A percentile compares a stretch with the other conserved stretches of the same genome.
Conservation (phyloP, 441 rosid species). For the Erysimum cheiri region DNA sequence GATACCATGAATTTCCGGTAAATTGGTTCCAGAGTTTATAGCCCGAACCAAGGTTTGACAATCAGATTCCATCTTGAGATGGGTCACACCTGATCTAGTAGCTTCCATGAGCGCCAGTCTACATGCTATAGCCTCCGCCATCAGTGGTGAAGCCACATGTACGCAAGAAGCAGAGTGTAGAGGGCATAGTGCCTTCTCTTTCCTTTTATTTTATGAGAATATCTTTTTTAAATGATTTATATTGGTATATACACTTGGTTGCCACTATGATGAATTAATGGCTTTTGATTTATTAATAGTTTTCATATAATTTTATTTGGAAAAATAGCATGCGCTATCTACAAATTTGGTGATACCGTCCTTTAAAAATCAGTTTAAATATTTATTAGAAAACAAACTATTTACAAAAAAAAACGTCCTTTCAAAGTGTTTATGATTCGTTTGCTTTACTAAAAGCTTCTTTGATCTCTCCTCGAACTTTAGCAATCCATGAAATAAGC, state of each 20-base stretch:
- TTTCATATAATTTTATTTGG: conserved; percentile 12
- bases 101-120: no score
- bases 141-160: no score
- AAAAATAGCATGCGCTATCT: neutral
- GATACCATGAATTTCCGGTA: no score
- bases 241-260: conserved; percentile 43
- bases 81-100: no score
- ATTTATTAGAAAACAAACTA: neutral
- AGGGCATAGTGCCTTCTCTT: conserved; percentile 32
- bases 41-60: no score
- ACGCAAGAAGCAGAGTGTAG: no score
- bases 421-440: conserved; percentile 21
- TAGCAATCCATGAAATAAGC: conserved; percentile 27
- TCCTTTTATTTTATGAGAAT: conserved; percentile 11
- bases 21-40: no score
- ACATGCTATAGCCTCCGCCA: no score
- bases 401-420: neutral
- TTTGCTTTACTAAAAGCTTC: conserved; percentile 34
- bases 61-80: no score
- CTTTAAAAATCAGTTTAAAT: neutral
- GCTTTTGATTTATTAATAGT: conserved; percentile 21
- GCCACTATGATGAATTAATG: conserved; percentile 45
- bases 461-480: conserved; percentile 30
- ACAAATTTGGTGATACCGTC: conserved; percentile 26
- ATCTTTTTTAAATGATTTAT: conserved; percentile 6